Base-by-base conservation (phyloP, 345 rosid genomes). In the Nasturtium officinale region DNA sequence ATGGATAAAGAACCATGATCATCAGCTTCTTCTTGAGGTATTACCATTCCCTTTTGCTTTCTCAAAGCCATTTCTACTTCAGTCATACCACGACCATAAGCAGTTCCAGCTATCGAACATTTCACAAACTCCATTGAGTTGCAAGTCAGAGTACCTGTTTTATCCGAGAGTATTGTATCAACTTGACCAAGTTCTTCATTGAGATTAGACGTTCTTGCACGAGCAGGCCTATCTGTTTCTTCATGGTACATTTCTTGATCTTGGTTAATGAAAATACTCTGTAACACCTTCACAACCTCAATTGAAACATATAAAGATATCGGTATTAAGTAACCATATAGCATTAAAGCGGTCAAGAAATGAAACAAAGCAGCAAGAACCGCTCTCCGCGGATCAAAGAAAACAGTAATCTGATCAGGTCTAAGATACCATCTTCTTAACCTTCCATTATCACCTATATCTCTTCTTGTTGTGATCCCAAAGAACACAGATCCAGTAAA, bases 101-200 rank as follows among this genome's bases (percentile, higher is more conserved):
- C 79, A 23, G 60, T 72, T 52, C 97, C 98, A 51, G 87, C 84
- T 30, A 94, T 84, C 0, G 96, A 94, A 69, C 96, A 91, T 80
- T 86, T 91, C 71, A 89, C 90, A 82, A 94, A 91, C 81, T 91
- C 98, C 98, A 94, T 91, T 8, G 90, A 91, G 65, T 94, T 94
- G 51, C 98, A 91, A 43, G 97, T 94, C 83, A 94, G 64, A 73
- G 98, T 94, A 53, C 98, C 97, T 8, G 98, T 94, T 75, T 94
- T 94, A 65, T 94, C 98, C 0, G 98, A 91, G n/a, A 94, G 84
- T 45, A 94, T 68, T 1, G 87, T 87, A 78, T 83, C 82, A 21
- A 91, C 85, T 82, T 94, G 97, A 67, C 98, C 98, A 37, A 94
- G 95, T 61, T 94, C 98, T 83, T 94, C 98, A 67, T 91, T 91